Base-by-base conservation (phyloP, 1,284 basidiomycete genomes). In the Moesziomyces sp. region DNA sequence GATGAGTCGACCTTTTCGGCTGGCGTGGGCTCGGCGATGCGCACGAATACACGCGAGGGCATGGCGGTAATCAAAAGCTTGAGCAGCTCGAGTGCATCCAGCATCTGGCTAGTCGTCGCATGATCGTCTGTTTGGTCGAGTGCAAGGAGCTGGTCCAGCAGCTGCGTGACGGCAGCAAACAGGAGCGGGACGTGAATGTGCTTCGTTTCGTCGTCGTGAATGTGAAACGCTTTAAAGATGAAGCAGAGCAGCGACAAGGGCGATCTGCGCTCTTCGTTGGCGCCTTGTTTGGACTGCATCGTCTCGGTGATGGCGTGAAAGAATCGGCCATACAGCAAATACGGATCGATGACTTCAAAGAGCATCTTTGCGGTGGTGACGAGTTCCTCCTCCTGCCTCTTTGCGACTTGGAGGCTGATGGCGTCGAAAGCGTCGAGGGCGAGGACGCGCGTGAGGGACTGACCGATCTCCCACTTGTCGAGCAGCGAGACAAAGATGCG, bases 401-500 rank as follows among this genome's bases (percentile, higher is more conserved):
- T 92, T 83, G 90, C 90, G 50, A 86, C 86, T 43, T 86, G 86
- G 1, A 59, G 42, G 43, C 87, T 89, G 13, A 40, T 86, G 3
- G 92, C 89, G 54, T 88, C 89, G 80, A 96, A 90, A 0, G 91
- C 88, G 72, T 97, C 92, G 59, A 93, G 89, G 5, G 93, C 89
- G 38, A 97, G 85, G 1, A 86, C 87, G 47, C 92, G 89, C 0
- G 94, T 95, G 26, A 99, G 85, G 0, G 89, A 88, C 19, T 89
- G 89, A 0, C 96, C 96, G 52, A 99, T 91, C 84, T 97, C 94
- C 92, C 93, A 97, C 84, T 97, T 97, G 85, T 99, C 97, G 69
- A 98, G 86, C 18, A 99, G 85, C 0, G 94, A 95, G 28, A 98
- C 90, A 83, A 97, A 96, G 48, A 98, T 92, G 84, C 95, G 95